Base-by-base conservation (phyloP, 805 yeast genomes). In the Yarrowia porcina region DNA sequence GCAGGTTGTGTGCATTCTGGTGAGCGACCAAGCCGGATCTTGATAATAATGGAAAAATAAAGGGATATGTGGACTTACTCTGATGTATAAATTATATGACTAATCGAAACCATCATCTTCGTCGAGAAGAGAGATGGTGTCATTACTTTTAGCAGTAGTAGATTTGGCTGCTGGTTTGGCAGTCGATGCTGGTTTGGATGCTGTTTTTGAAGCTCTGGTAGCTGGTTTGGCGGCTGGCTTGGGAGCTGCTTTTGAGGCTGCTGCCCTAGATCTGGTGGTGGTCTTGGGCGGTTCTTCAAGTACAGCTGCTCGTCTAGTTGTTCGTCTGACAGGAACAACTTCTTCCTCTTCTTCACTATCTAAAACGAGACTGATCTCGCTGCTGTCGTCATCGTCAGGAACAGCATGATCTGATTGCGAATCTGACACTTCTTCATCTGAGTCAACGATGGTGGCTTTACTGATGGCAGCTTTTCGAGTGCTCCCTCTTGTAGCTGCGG, bases 291-390 rank as follows among this genome's bases (percentile, higher is more conserved):
- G 9, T 3, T 38, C 18, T 18, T 35, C 44, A 17, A 52, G 33
- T 7, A 35, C 23, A 3, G 59, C 59, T 25, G 33, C 38, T 23
- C 59, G 12, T 36, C 59, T 52, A 2, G 35, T 17, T 2, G 59
- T 13, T 3, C 44, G 28, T 28, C 30, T 47, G 2, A 33, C 44
- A 13, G 59, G 59, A n/a, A 23, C 27, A 3, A 52, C 59, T 21
- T 21, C 56, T n/a, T 49, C 44, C 33, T 52, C 59, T 8, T 52
- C 59, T 0, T 49, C 41, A 25, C 59, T 52, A 25, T 52, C 52
- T 10, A 45, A 12, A 25, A 45, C 52, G 4, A 28, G 13, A 10
- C 56, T 32, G 17, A 36, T 20, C 13, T 49, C 38, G 23, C 21
- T 20, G 8, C n/a, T 20, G 20, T 35, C 42, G 20, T 35, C 42